Evolutionary conservation across 208 protist species (phyloP).

Genomic region (Tritrichomonas musculus): DNA sequence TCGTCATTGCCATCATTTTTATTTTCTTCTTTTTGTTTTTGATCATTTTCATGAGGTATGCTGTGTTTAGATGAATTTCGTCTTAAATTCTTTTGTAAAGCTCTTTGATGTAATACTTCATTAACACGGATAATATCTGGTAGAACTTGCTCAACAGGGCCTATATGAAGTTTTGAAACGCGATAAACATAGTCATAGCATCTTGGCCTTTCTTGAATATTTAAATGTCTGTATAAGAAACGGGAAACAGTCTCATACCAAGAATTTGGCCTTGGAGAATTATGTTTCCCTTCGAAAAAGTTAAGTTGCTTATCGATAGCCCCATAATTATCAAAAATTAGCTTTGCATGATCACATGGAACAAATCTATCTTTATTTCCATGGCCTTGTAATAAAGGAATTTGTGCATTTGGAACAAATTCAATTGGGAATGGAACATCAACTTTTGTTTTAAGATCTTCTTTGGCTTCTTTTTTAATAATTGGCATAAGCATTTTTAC

Average conservation of each 20-base stretch:
- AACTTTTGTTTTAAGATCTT: neutral
- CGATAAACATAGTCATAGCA: neutral
- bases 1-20: no score
- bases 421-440: neutral
- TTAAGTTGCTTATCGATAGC: neutral
- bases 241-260: slow-evolving; percentile 8
- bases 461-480: neutral
- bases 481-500: neutral
- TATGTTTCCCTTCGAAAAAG: neutral
- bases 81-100: no score
- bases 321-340: neutral
- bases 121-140: no score
- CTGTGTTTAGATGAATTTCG: no score
- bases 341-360: neutral
- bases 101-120: no score
- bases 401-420: neutral
- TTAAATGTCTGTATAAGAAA: neutral
- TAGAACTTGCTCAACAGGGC: neutral
- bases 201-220: neutral
- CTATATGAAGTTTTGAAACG: neutral
- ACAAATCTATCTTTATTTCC: neutral
- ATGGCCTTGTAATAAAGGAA: neutral
- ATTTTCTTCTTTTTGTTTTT: no score
- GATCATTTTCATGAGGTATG: no score
- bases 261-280: neutral